Percentiles rank a stretch among this genome's conserved stretches.
Evolutionary conservation across 1,284 basidiomycete genomes (phyloP).

Genomic region (Mycena sp.): DNA sequence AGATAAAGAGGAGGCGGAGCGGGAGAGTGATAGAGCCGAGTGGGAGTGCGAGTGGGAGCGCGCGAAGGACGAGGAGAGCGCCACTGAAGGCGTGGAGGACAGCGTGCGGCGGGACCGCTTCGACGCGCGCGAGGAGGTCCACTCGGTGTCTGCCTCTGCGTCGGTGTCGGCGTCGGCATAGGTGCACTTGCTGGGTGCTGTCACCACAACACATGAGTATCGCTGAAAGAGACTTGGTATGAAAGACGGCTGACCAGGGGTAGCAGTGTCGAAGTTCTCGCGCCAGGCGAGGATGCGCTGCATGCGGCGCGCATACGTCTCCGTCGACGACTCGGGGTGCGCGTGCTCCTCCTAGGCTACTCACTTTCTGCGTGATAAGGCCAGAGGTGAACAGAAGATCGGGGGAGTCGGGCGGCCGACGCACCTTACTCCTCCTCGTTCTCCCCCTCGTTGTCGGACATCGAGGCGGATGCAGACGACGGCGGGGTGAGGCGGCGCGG

Average conservation of each 20-base stretch:
- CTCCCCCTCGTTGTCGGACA: background rate
- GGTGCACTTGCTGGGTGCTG: too few species aligned
- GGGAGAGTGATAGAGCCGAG: too few species aligned
- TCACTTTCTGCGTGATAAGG: too few species aligned
- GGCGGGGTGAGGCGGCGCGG: conserved; percentile 10
- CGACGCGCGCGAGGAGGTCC: too few species aligned
- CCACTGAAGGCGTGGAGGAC: background rate
- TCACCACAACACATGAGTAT: too few species aligned
- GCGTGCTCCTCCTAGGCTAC: conserved; percentile 10
- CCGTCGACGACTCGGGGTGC: background rate
- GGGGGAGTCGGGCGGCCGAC: background rate
- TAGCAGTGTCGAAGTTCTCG: conserved; percentile 1
- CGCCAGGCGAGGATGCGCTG: conserved; percentile 28
- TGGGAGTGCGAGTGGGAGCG: background rate
- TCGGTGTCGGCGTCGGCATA: too few species aligned
- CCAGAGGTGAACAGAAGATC: conserved; percentile 12
- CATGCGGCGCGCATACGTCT: background rate
- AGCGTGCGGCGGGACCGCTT: background rate
- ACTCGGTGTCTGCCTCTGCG: too few species aligned
- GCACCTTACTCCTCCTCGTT: conserved; percentile 2
- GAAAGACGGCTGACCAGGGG: background rate
- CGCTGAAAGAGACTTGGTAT: background rate
- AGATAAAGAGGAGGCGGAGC: too few species aligned
- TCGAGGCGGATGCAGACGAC: conserved; percentile 7
- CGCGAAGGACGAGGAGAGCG: background rate